phyloP scores from a whole-genome alignment of 2,329 filamentous ascomycete genomes.

The Stachybotrys elegans region DNA sequence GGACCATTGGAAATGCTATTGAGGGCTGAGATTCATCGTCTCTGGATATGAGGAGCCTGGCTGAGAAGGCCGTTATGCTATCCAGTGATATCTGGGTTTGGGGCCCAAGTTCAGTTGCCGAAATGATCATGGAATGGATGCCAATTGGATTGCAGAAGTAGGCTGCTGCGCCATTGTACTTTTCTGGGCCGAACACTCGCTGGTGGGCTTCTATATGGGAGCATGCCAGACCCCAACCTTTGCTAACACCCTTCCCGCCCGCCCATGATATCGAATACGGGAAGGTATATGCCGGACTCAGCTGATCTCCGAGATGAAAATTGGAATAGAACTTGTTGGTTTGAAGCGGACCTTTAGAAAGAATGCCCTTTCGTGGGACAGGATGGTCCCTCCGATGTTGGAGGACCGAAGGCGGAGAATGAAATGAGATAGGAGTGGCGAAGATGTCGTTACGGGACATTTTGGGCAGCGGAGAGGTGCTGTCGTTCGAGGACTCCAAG shows the following conservation, averaged over 20 bases:
- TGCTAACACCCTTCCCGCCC: conserved; percentile 54
- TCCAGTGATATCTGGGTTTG: conserved; percentile 53
- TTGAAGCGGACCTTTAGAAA: conserved; percentile 44
- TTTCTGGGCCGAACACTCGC: conserved; percentile 59
- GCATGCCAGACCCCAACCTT: conserved; percentile 73
- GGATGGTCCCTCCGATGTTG: conserved; percentile 50
- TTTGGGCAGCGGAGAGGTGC: conserved; percentile 3
- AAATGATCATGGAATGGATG: conserved; percentile 75
- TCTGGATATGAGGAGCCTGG: conserved; percentile 62
- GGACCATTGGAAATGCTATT: conserved; percentile 76
- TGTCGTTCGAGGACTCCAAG: too few species aligned
- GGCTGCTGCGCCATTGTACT: conserved; percentile 50
- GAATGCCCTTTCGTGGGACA: conserved; percentile 47
- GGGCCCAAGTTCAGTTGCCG: conserved; percentile 65
- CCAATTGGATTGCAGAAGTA: conserved; percentile 81
- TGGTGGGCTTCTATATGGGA: conserved; percentile 67
- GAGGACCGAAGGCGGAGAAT: conserved; percentile 45
- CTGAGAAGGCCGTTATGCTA: conserved; percentile 52
- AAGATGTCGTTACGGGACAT: conserved; percentile 60
- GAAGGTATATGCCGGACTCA: conserved; percentile 65
- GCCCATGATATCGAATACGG: conserved; percentile 69
- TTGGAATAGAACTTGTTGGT: conserved; percentile 84
- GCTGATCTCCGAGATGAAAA: conserved; percentile 71
- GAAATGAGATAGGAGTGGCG: conserved; percentile 46
- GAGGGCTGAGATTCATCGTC: conserved; percentile 47